These are phyloP conservation scores for Bryoerythrophyllum caledonicum DNA, from an alignment of 225 moss, liverwort and hornwort species.

Conservation along the genomic window DNA sequence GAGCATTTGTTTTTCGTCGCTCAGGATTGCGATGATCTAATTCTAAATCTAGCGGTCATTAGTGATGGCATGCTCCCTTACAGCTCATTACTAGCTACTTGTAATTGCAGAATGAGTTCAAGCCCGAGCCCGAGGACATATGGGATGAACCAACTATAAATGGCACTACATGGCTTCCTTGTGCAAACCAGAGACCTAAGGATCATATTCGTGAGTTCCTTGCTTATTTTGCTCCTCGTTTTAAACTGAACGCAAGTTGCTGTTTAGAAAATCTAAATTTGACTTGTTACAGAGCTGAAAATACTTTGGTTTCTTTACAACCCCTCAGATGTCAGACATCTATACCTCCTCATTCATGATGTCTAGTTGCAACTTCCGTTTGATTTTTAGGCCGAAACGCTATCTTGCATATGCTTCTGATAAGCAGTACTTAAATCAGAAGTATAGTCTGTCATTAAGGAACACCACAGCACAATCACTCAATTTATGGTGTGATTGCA, in stretches of 20 bases:
- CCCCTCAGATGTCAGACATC: not conserved
- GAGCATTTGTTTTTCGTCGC: not conserved
- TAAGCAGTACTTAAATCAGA: not conserved
- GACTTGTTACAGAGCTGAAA: not conserved
- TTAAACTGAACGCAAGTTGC: not conserved
- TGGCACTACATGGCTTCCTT: conserved; percentile 69
- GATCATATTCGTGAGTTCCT: conserved; percentile 52
- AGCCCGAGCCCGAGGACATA: conserved; percentile 76
- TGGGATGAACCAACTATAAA: conserved; percentile 76
- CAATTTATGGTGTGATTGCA: conserved; percentile 36
- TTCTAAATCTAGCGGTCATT: not conserved
- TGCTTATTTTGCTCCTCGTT: conserved; percentile 2
- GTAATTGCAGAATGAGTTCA: conserved; percentile 51
- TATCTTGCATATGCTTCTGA: not conserved
- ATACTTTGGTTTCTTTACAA: not conserved
- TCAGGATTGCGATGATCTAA: not conserved
- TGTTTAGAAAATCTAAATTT: not conserved
- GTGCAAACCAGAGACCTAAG: conserved; percentile 52
- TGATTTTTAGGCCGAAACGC: not conserved
- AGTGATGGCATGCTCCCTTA: not conserved
- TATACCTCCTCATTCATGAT: not conserved
- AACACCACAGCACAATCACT: not conserved
- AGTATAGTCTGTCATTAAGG: not conserved
- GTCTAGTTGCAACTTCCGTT: conserved; percentile 6
- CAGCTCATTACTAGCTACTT: conserved; percentile 14